Conservation (phyloP, 208 protist species). For the Crithidia expoeki region DNA sequence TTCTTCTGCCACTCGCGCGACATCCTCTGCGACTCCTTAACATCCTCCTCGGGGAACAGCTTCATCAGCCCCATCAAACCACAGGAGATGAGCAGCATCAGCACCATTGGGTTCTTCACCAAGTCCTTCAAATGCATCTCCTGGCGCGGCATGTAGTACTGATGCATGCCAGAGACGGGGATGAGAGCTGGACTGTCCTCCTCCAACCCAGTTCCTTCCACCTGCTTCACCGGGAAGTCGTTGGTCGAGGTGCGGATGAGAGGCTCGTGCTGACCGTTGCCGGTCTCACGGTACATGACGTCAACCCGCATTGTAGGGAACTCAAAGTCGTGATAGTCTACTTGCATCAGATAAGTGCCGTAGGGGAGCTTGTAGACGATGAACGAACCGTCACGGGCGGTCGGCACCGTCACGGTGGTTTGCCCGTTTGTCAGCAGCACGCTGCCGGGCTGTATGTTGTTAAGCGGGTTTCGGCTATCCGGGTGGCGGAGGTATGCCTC, state of each 20-base stretch:
- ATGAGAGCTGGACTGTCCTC: slow-evolving; percentile 74
- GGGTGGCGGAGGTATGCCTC: slow-evolving; percentile 50
- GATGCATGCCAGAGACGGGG: slow-evolving; percentile 47
- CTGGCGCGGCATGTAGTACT: slow-evolving; percentile 80
- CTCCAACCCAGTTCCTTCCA: slow-evolving; percentile 71
- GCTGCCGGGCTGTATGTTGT: slow-evolving; percentile 68
- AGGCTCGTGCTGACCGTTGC: slow-evolving; percentile 27
- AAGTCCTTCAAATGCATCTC: slow-evolving; percentile 66
- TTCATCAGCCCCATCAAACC: slow-evolving; percentile 71
- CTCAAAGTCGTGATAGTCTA: slow-evolving; percentile 79
- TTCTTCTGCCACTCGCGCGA: slow-evolving; percentile 69
- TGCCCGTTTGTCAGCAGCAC: slow-evolving; percentile 66
- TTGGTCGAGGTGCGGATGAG: slow-evolving; percentile 71
- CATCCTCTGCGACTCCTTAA: slow-evolving; percentile 71
- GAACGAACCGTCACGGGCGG: slow-evolving; percentile 73
- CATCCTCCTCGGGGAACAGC: slow-evolving; percentile 80
- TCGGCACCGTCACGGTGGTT: slow-evolving; percentile 52
- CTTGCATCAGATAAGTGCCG: slow-evolving; percentile 82
- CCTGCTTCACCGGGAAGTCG: slow-evolving; percentile 63
- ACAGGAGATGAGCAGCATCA: slow-evolving; percentile 79
- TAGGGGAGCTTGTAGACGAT: slow-evolving; percentile 72
- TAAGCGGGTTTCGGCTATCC: slow-evolving; percentile 46
- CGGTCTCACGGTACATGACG: slow-evolving; percentile 54
- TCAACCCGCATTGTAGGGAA: slow-evolving; percentile 81
- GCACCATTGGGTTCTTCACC: slow-evolving; percentile 81